Evolutionary conservation across 805 yeast genomes (phyloP).

Genomic region (Pichia nanzhaoensis): DNA sequence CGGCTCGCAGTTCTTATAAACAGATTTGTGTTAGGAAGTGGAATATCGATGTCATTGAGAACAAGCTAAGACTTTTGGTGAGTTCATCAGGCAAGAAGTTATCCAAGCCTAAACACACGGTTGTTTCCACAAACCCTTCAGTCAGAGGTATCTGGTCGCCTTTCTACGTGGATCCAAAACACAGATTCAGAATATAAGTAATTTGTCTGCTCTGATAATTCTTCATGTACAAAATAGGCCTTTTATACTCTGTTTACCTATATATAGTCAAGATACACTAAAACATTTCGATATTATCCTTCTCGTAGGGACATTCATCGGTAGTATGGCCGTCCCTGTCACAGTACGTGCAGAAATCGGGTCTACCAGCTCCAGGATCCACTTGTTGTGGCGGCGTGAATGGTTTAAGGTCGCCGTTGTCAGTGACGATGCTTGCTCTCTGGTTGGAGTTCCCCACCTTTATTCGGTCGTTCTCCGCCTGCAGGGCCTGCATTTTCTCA

Average conservation of each 20-base stretch:
- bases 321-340: constrained; percentile 87
- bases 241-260: not conserved
- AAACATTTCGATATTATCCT: constrained; percentile 36
- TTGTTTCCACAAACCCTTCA: constrained; percentile 69
- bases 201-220: constrained; percentile 12
- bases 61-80: constrained; percentile 56
- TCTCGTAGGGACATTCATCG: constrained; percentile 80
- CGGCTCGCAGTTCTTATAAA: constrained; percentile 23
- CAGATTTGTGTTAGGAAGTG: constrained; percentile 71
- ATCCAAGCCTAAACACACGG: constrained; percentile 65
- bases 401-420: constrained; percentile 23
- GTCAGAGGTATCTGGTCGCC: constrained; percentile 99
- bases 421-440: constrained; percentile 2
- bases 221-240: too few species aligned
- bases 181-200: constrained; percentile 28
- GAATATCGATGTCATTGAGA: constrained; percentile 51
- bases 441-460: too few species aligned
- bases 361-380: constrained; percentile 71
- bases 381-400: constrained; percentile 40
- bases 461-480: too few species aligned
- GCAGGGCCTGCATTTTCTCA: constrained; percentile 8
- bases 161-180: constrained; percentile 58
- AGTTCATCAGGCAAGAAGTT: constrained; percentile 64
- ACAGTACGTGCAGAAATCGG: constrained; percentile 88
- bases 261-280: constrained; percentile 4